These are phyloP conservation scores for Dacryopinax primogenitus DNA, from an alignment of 768 basidiomycete genomes.

Conservation along the genomic window DNA sequence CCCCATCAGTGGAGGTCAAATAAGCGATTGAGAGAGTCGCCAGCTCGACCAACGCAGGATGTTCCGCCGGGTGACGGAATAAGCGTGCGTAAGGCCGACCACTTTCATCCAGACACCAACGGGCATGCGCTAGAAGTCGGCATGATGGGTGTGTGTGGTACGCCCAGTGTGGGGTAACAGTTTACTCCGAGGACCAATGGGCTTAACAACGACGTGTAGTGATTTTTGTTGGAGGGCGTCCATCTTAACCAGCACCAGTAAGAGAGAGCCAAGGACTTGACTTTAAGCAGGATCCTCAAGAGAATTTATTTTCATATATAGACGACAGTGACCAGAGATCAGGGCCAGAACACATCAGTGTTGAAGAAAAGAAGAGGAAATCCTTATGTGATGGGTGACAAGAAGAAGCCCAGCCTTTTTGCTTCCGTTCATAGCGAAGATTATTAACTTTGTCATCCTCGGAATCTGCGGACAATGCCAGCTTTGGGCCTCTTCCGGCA, in stretches of 20 bases:
- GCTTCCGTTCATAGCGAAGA: too few species aligned
- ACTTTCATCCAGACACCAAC: not conserved
- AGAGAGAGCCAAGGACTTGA: not conserved
- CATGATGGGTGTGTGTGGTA: not conserved
- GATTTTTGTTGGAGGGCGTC: not conserved
- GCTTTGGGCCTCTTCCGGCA: too few species aligned
- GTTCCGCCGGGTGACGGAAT: not conserved
- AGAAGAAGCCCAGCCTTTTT: too few species aligned
- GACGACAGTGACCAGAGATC: too few species aligned
- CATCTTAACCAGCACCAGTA: not conserved
- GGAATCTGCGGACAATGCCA: too few species aligned
- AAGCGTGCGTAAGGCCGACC: not conserved
- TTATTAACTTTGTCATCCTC: too few species aligned
- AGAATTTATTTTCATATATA: too few species aligned
- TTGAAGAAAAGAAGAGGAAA: too few species aligned
- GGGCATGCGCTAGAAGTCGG: constrained; percentile 3
- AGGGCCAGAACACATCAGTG: too few species aligned
- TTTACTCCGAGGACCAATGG: constrained; percentile 1
- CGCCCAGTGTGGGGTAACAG: not conserved
- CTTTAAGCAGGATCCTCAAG: not conserved
- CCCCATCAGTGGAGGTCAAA: constrained; percentile 1
- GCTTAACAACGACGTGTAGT: not conserved
- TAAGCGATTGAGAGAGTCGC: constrained; percentile 1
- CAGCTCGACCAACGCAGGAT: not conserved
- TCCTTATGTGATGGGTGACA: too few species aligned